Evolutionary conservation across 139 green algal genomes (phyloP), one percentile per base, ranked within the genome.

Genomic region (Tetraselmis chui): DNA sequence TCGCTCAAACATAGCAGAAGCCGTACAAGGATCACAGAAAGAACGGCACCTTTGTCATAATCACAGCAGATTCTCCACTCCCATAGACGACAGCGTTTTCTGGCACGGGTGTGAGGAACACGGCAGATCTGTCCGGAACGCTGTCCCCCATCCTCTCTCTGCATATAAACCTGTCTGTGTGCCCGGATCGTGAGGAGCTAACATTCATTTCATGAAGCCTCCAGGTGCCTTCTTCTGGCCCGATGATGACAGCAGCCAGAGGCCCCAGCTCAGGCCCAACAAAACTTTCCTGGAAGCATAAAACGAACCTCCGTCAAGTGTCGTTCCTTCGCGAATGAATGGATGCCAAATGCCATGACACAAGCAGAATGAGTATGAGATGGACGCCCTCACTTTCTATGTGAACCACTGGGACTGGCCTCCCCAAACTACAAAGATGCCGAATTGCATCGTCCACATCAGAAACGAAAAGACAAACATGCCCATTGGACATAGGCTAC

Each of bases 101-200:
- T 0, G 93, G 91, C 30, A 97, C 86, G 0, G 93, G 90, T 0
- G 80, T 83, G 28, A 96, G 85, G 79, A 90, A 92, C 0, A 81
- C 89, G 0, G 93, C 93, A 1, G 88, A 79, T 18, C 45, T 67
- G 31, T 89, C 79, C 1, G 84, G 85, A 1, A 27, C 76, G 25
- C 81, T 59, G 1, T 81, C 83, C 24, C 93, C 93, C 67, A 96
- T 81, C 30, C 79, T 27, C 59, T 87, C 67, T 0, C 87, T 84
- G 81, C 91, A 96, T n/a, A 95, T 80, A 82, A 95, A 97, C 75
- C 92, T 94, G 82, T 93, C 89, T 0, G 86, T 90, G 82, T 92
- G 86, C 1, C 83, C 59, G 0, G 85, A 93, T n/a, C 90, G 76
- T 31, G 87, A 92, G 18, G 87, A 93, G 1, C 29, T 80, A 0